phyloP scores from a whole-genome alignment of 139 green algal species.

The Closterium sp. region DNA sequence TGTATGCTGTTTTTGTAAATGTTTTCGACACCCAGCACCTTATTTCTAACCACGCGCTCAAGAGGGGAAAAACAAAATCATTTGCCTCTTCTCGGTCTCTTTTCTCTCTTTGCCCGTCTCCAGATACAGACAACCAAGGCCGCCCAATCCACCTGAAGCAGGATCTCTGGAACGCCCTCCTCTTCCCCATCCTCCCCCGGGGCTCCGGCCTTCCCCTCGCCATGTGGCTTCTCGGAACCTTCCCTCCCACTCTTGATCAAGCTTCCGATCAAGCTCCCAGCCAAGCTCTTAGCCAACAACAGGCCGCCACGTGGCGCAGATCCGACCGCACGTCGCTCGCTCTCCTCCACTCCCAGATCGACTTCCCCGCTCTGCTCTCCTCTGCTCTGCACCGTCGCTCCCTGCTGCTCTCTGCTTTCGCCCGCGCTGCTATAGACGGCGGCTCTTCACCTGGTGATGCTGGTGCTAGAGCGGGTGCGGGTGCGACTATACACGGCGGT shows the following conservation, averaged over 20 bases:
- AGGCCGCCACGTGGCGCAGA: conserved; percentile 15
- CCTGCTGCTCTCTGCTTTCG: background rate
- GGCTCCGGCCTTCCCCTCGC: background rate
- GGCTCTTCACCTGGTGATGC: background rate
- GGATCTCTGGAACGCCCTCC: conserved; percentile 27
- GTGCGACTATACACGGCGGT: background rate
- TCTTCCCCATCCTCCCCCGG: conserved; percentile 15
- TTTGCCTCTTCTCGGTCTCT: background rate
- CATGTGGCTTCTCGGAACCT: conserved; percentile 22
- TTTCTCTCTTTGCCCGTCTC: background rate
- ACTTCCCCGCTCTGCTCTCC: conserved; percentile 23
- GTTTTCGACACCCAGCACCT: too few species aligned
- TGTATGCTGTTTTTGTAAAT: too few species aligned
- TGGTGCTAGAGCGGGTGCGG: background rate
- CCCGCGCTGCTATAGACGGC: background rate
- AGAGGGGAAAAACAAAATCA: too few species aligned
- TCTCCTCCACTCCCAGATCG: conserved; percentile 26
- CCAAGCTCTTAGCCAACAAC: background rate
- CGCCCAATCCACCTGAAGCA: background rate
- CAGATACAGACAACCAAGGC: background rate
- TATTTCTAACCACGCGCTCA: too few species aligned
- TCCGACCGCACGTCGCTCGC: conserved; percentile 15
- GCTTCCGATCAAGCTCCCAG: background rate
- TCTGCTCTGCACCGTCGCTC: background rate
- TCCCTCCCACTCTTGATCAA: background rate